Conservation (phyloP, 2,329 filamentous ascomycete genomes). For the Biscogniauxia marginata region DNA sequence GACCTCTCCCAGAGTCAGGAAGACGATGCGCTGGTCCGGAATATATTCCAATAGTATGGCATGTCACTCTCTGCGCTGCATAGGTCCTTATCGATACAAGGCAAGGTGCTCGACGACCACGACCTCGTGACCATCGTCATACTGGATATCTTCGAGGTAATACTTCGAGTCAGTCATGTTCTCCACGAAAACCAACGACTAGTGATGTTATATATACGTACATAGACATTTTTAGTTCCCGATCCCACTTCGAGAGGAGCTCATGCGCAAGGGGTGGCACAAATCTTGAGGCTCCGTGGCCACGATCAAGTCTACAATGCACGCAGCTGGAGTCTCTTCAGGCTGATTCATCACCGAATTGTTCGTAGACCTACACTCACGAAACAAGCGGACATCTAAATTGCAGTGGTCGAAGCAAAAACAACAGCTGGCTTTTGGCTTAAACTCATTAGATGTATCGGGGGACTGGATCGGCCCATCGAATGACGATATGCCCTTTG, state of each 20-base stretch:
- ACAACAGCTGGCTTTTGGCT: slow-evolving; percentile 34
- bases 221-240: slow-evolving; percentile 35
- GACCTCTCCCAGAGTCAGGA: slow-evolving; percentile 29
- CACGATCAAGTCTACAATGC: slow-evolving; percentile 34
- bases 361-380: slow-evolving; percentile 6
- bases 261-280: slow-evolving; percentile 41
- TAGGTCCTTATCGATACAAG: slow-evolving; percentile 29
- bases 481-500: slow-evolving; percentile 27
- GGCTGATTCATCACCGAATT: slow-evolving; percentile 39
- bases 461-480: slow-evolving; percentile 31
- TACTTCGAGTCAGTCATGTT: background rate
- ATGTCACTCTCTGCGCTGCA: slow-evolving; percentile 34
- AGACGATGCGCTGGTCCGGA: slow-evolving; percentile 19
- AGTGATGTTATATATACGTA: slow-evolving; percentile 1
- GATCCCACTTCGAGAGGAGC: slow-evolving; percentile 25
- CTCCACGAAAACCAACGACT: background rate
- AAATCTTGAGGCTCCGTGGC: slow-evolving; percentile 38
- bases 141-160: slow-evolving; percentile 41
- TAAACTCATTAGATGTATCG: slow-evolving; percentile 30
- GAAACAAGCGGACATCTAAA: background rate
- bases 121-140: slow-evolving; percentile 41
- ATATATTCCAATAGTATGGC: slow-evolving; percentile 36
- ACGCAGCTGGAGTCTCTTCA: slow-evolving; percentile 40
- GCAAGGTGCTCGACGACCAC: slow-evolving; percentile 38
- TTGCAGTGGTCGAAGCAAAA: slow-evolving; percentile 33